Conservation (phyloP, 768 basidiomycete species). For the Amanita muscaria region DNA sequence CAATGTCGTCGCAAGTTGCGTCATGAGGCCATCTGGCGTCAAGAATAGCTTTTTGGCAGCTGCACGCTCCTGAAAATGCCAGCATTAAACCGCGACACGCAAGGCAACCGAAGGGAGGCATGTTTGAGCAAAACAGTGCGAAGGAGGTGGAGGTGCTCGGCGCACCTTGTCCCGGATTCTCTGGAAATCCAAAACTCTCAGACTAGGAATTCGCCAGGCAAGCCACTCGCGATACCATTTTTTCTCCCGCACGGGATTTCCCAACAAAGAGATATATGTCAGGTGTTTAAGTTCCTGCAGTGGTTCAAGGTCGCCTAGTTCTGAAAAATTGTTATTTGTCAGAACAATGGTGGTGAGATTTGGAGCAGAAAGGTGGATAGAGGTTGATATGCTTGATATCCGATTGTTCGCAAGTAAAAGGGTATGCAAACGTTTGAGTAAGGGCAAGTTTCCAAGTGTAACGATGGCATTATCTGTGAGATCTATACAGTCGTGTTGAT, state of each 20-base stretch:
- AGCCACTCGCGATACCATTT: constrained; percentile 98
- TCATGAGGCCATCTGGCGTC: constrained; percentile 70
- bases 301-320: constrained; percentile 81
- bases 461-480: constrained; percentile 86
- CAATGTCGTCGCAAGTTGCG: constrained; percentile 71
- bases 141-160: constrained; percentile 24
- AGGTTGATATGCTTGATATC: constrained; percentile 73
- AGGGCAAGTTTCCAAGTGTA: constrained; percentile 75
- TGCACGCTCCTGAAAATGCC: constrained; percentile 60
- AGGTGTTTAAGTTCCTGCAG: constrained; percentile 68
- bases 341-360: constrained; percentile 79
- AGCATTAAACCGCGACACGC: constrained; percentile 11
- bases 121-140: constrained; percentile 14
- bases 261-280: constrained; percentile 67
- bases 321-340: constrained; percentile 71
- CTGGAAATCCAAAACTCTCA: constrained; percentile 93
- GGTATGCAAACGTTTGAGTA: constrained; percentile 76
- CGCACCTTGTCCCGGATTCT: constrained; percentile 91
- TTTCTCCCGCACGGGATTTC: constrained; percentile 82
- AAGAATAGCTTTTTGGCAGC: constrained; percentile 68
- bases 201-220: constrained; percentile 75
- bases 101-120: constrained; percentile 12
- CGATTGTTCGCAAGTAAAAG: constrained; percentile 88
- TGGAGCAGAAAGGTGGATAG: constrained; percentile 75
- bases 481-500: constrained; percentile 92